These are phyloP conservation scores for Ampelomyces quisqualis DNA, from an alignment of 2,329 filamentous ascomycete genomes.

Conservation along the genomic window DNA sequence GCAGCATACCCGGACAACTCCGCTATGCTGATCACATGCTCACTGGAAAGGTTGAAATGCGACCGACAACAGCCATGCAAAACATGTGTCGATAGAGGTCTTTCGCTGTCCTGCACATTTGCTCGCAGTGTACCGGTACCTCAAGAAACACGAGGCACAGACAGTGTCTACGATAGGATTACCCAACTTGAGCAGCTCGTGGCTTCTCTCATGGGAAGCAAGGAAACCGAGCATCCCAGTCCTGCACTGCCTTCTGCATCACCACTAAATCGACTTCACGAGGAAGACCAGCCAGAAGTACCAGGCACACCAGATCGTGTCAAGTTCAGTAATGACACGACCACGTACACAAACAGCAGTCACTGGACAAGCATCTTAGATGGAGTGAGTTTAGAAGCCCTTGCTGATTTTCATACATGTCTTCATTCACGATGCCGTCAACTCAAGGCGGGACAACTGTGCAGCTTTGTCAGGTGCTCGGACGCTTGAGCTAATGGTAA, in stretches of 20 bases:
- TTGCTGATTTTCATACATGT: background rate
- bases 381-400: constrained; percentile 31
- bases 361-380: constrained; percentile 44
- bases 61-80: constrained; percentile 42
- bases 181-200: constrained; percentile 42
- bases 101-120: constrained; percentile 39
- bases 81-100: constrained; percentile 39
- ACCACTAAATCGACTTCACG: constrained; percentile 6
- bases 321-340: constrained; percentile 30
- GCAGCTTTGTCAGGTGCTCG: background rate
- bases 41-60: constrained; percentile 31
- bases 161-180: constrained; percentile 41
- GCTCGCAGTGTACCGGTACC: constrained; percentile 20
- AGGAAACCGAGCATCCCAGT: constrained; percentile 10
- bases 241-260: constrained; percentile 3
- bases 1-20: background rate
- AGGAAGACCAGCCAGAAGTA: constrained; percentile 17
- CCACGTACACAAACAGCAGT: constrained; percentile 34
- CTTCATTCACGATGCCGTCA: too few species aligned
- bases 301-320: constrained; percentile 33
- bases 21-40: constrained; percentile 2
- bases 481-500: constrained; percentile 2
- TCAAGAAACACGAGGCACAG: constrained; percentile 26
- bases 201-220: constrained; percentile 37
- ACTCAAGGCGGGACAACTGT: too few species aligned